Percentiles rank a stretch among this genome's conserved stretches.
These are phyloP conservation scores for Pythium phragmiticola DNA, from an alignment of 352 stramenopile species.

Conservation along the genomic window DNA sequence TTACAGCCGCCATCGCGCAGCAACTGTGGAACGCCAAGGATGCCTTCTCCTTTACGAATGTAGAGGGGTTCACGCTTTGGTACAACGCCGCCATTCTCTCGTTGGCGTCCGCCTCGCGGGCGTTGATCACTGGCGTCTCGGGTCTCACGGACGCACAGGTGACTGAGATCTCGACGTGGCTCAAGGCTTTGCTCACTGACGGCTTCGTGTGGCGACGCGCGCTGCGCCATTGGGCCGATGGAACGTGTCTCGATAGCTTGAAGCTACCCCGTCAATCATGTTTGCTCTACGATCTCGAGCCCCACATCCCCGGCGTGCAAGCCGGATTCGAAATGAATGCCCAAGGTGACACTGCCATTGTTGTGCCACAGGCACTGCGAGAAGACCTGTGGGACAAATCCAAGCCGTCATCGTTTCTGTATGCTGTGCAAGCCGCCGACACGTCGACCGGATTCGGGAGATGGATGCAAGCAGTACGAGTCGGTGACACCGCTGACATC, in stretches of 20 bases:
- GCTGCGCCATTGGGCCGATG: constrained; percentile 56
- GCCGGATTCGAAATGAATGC: constrained; percentile 70
- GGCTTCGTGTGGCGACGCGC: constrained; percentile 50
- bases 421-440: constrained; percentile 31
- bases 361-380: constrained; percentile 25
- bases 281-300: constrained; percentile 62
- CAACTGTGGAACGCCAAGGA: constrained; percentile 49
- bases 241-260: constrained; percentile 56
- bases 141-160: constrained; percentile 40
- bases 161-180: constrained; percentile 40
- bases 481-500: constrained; percentile 22
- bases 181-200: constrained; percentile 37
- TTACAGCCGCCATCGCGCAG: constrained; percentile 34
- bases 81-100: constrained; percentile 15
- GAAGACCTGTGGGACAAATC: constrained; percentile 37
- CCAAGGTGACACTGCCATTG: constrained; percentile 9
- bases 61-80: constrained; percentile 56
- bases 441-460: constrained; percentile 32
- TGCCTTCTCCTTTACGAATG: constrained; percentile 42
- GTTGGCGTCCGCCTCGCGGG: constrained; percentile 18
- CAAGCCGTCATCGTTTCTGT: constrained; percentile 41
- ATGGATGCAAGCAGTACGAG: constrained; percentile 46
- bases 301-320: constrained; percentile 42
- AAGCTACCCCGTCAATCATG: constrained; percentile 35
- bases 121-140: constrained; percentile 23